Evolutionary conservation across 2,329 filamentous ascomycete species (phyloP).

Genomic region (Cytospora paraplurivora): DNA sequence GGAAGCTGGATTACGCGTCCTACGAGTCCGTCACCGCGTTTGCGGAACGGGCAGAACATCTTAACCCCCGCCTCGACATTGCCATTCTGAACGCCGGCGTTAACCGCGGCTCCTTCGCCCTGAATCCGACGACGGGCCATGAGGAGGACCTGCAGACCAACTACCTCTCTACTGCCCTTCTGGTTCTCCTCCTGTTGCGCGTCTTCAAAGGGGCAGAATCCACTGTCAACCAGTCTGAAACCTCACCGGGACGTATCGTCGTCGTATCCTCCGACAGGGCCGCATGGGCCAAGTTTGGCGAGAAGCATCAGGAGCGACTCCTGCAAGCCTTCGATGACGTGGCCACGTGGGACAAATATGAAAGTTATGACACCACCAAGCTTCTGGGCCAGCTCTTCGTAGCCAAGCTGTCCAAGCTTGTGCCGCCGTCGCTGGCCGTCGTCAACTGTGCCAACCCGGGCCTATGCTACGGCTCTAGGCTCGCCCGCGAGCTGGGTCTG

Average conservation of each 20-base stretch:
- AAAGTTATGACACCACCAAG: constrained; percentile 33
- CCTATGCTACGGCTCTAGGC: constrained; percentile 21
- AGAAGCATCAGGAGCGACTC: constrained; percentile 26
- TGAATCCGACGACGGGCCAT: constrained; percentile 14
- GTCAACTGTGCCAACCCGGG: constrained; percentile 33
- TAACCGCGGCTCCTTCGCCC: not conserved
- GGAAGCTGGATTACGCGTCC: constrained; percentile 40
- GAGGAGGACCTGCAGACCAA: constrained; percentile 9
- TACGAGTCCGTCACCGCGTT: constrained; percentile 37
- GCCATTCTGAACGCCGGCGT: constrained; percentile 10
- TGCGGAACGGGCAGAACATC: not conserved
- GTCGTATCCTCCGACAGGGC: constrained; percentile 34
- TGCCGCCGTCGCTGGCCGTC: constrained; percentile 31
- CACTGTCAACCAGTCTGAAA: not conserved
- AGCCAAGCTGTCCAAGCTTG: constrained; percentile 34
- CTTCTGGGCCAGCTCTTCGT: constrained; percentile 40
- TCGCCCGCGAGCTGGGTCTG: constrained; percentile 11
- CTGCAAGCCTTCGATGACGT: constrained; percentile 29
- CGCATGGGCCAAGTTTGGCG: constrained; percentile 29
- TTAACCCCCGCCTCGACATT: not conserved
- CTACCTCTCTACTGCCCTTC: constrained; percentile 16
- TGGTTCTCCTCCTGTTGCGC: constrained; percentile 9
- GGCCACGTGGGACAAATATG: constrained; percentile 28
- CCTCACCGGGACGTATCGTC: not conserved
- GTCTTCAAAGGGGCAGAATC: not conserved